Conservation (phyloP, 2,329 filamentous ascomycete species). For the Stagonosporopsis chrysanthemi region DNA sequence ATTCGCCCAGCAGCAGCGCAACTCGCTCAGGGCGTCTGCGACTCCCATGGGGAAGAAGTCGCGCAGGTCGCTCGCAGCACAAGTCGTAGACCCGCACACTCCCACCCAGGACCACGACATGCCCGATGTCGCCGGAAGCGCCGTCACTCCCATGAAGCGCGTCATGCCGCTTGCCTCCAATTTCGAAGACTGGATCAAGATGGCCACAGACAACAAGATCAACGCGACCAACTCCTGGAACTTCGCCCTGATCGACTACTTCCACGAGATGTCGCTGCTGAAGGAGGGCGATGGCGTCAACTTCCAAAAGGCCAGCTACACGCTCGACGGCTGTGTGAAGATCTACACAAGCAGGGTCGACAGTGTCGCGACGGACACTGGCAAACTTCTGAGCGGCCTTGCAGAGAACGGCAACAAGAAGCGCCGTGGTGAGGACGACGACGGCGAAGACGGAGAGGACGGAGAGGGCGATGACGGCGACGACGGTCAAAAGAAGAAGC, state of each 20-base stretch:
- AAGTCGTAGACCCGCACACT: constrained; percentile 58
- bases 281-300: constrained; percentile 98
- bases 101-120: constrained; percentile 59
- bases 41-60: constrained; percentile 70
- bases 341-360: constrained; percentile 99
- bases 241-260: constrained; percentile 99
- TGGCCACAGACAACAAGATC: constrained; percentile 97
- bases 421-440: constrained; percentile 46
- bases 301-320: constrained; percentile 98
- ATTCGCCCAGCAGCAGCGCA: constrained; percentile 68
- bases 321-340: constrained; percentile 96
- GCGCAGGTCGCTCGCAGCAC: constrained; percentile 62
- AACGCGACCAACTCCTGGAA: constrained; percentile 99
- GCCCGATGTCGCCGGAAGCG: constrained; percentile 69
- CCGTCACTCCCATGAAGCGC: constrained; percentile 93
- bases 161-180: constrained; percentile 89
- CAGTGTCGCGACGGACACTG: constrained; percentile 96
- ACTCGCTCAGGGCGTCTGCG: constrained; percentile 84
- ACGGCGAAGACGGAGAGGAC: constrained; percentile 58
- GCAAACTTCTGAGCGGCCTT: constrained; percentile 89
- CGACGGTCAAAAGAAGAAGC: constrained; percentile 66
- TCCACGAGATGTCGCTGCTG: constrained; percentile 97
- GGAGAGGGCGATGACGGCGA: constrained; percentile 72
- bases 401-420: constrained; percentile 79
- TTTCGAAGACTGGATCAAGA: constrained; percentile 99